Evolutionary conservation across 2,329 filamentous ascomycete species (phyloP), one percentile per base, ranked within the genome.

Genomic region (Zopfia rhizophila): DNA sequence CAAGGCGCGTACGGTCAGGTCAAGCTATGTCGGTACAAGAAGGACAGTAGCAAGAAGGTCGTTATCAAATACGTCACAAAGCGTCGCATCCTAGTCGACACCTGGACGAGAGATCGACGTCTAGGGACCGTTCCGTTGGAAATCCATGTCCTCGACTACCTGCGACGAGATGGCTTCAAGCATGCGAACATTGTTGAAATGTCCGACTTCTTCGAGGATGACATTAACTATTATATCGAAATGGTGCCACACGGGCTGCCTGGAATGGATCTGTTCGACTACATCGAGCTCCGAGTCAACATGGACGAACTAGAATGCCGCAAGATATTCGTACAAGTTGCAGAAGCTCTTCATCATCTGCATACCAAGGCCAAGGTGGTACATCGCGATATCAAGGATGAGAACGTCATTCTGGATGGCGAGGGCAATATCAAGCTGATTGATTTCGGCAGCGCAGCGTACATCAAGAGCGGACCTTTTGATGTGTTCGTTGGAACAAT

Each of bases 401-500:
- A 99, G 75, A 99, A 99, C 61, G 90, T 99, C 21, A 89, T 99
- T 43, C 79, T 99, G 12, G 94, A 99, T 65, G 93, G 94, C 24
- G 92, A 97, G 68, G 92, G 93, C 18, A 87, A 89, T 59, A 96
- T 99, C 74, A 97, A 97, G 75, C 79, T 99, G 63, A 97, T 97
- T 59, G 94, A 99, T 72, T 99, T 99, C 74, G 94, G 94, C 49
- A 97, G 92, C 68, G 94, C 94, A 48, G 92, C 94, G 52, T 99
- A 99, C 70, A 96, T 97, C 78, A 97, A 96, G 77, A 97, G 89
- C 70, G 94, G 94, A 11, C 94, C 94, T 32, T 99, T 99, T 79
- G 92, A 97, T 70, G 94, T 99, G 11, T 99, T 99, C 75, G 94
- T 99, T 38, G 94, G 94, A 48, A 99, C 94, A 1, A 97, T 99